Base-by-base conservation (phyloP, 257 asterid species). In the Vinca minor region DNA sequence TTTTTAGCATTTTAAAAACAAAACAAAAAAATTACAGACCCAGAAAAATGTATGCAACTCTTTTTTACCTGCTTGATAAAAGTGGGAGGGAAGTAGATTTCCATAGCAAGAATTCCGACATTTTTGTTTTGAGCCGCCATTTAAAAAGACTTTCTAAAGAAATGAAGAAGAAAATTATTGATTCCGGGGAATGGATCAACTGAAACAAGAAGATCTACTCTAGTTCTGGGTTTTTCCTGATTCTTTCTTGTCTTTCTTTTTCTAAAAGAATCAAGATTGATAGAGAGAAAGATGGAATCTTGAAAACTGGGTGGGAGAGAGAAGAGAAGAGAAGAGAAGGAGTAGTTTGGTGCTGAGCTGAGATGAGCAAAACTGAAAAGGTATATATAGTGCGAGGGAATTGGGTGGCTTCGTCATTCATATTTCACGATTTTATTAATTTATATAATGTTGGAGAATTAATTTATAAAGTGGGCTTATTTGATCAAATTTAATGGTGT, bases 91-190 rank as follows among this genome's bases (percentile, higher is more conserved):
- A 89, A 84, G 89, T 93, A 93, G 72, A 93, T 76, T 71, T 93
- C 96, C 88, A 89, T 79, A 38, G 97, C 95, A 76, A 92, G 89
- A 68, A 92, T 87, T 69, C 98, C 98, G n/a, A 92, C 97, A 78
- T 92, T 89, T 74, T 84, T 82, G 63, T 78, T 61, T 25, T 79
- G 77, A 36, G 71, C 70, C 60, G 79, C 83, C 87, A 82, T 82
- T 74, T 74, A 13, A 28, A 18, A 59, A 42, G 29, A n/a, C 34
- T 13, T 34, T 36, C 4, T 18, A 36, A 20, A 4, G 31, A 1
- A 34, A 31, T 52, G 32, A 46, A 20, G 63, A 69, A 14, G 60
- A 55, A 46, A 20, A 56, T 61, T 23, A n/a, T n/a, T n/a, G 60
- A 55, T 74, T 74, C 52, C 54, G 83, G 66, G 32, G 41, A 48